Conservation (phyloP, 2,329 filamentous ascomycete species). For the Fusarium sp. region DNA sequence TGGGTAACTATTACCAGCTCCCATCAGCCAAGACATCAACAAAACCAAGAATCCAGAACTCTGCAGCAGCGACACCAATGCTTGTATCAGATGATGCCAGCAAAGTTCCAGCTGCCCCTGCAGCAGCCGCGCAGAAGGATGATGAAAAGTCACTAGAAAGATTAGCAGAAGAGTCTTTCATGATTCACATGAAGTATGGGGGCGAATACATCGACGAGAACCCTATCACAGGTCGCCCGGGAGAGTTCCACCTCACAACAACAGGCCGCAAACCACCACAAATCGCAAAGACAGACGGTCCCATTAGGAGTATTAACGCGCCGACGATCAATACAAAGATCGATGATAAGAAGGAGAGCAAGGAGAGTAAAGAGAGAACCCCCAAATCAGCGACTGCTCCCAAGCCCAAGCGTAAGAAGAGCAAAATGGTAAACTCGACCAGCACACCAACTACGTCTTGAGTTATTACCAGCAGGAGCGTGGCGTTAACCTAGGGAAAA, state of each 20-base stretch:
- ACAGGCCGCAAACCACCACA: conserved; percentile 63
- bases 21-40: conserved; percentile 44
- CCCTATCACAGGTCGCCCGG: conserved; percentile 72
- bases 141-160: conserved; percentile 55
- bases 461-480: not conserved
- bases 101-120: conserved; percentile 32
- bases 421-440: conserved; percentile 52
- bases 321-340: conserved; percentile 54
- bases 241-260: conserved; percentile 71
- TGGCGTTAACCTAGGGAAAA: conserved; percentile 10
- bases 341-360: conserved; percentile 58
- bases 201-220: conserved; percentile 75
- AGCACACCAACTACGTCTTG: conserved; percentile 47
- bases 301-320: conserved; percentile 48
- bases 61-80: conserved; percentile 59
- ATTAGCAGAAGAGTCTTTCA: conserved; percentile 66
- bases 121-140: conserved; percentile 47
- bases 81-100: conserved; percentile 48
- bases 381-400: conserved; percentile 52
- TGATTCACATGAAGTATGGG: conserved; percentile 66
- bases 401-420: conserved; percentile 60
- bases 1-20: conserved; percentile 61
- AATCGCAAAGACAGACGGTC: conserved; percentile 41
- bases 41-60: conserved; percentile 48
- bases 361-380: conserved; percentile 57